Evolutionary conservation across 129 eudicot genomes (phyloP).

Genomic region (Arctium minus): DNA sequence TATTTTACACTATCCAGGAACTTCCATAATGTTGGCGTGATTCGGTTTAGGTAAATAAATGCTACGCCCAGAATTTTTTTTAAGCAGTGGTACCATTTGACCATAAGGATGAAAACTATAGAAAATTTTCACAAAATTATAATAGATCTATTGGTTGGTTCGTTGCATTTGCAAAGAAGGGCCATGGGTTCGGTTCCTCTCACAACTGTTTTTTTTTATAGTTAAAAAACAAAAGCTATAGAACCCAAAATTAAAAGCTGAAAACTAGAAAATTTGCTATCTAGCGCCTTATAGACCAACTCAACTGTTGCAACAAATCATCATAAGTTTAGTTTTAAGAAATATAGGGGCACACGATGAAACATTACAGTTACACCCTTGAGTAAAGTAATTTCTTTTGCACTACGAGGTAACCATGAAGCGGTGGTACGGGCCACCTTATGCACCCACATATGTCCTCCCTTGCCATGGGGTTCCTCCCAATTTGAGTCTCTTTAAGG

Average conservation of each 20-base stretch:
- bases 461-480: no score
- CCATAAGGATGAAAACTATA: neutral
- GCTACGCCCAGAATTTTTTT: neutral
- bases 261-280: neutral
- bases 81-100: neutral
- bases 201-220: neutral
- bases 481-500: no score
- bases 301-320: neutral
- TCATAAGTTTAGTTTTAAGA: neutral
- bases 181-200: neutral
- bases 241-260: neutral
- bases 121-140: neutral
- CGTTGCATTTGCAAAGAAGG: neutral
- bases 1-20: no score
- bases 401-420: no score
- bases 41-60: neutral
- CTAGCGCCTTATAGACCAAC: neutral
- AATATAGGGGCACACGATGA: neutral
- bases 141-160: neutral
- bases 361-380: neutral
- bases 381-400: neutral
- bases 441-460: no score
- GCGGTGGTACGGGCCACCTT: no score
- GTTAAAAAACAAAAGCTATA: neutral
- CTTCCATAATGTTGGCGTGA: no score